Base-by-base conservation (phyloP, 2,329 filamentous ascomycete species). In the Coniochaeta sp. region DNA sequence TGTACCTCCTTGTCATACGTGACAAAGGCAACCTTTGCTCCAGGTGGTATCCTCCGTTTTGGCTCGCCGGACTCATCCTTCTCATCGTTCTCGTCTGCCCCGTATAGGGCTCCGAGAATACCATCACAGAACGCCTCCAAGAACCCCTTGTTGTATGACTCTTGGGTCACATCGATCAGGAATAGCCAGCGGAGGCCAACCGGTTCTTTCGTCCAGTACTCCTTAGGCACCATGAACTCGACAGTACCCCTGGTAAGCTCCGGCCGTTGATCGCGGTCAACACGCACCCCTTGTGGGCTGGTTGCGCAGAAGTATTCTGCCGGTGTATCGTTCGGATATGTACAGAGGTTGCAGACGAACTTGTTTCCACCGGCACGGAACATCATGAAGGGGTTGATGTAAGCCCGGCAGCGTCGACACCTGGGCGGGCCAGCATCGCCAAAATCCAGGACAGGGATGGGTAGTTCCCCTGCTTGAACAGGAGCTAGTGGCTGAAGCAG, bases 311-410 rank as follows among this genome's bases (percentile, higher is more conserved):
- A 99, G 70, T 99, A 99, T 65, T 96, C 92, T 1, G 88, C 72
- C 0, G 90, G 76, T 0, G 95, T 95, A 63, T 99, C 94, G 66
- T 97, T 99, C 48, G 94, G 91, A 67, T 97, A 95, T 20, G 88
- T 94, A 73, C 94, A 99, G 71, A 99, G 89, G 65, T 99, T 99
- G 74, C 94, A 99, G 50, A 96, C 90, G 66, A 96, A 95, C 67
- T 95, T 96, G 72, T 92, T 96, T 52, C 94, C 94, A 32, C 92
- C 92, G 14, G 87, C 86, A 53, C 87, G 82, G 77, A 99, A 99
- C 65, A 91, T 88, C 94, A 99, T 97, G 67, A 99, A 99, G 1
- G 94, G 94, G 65, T 99, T 99, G 72, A 99, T 95, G 71, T 99
- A 99, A 13, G 92, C 87, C 65, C 94, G 82, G 74, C 94, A 99